Conservation (phyloP, 371 early-diverging fungal species). For the Astathelohania contejeani region DNA sequence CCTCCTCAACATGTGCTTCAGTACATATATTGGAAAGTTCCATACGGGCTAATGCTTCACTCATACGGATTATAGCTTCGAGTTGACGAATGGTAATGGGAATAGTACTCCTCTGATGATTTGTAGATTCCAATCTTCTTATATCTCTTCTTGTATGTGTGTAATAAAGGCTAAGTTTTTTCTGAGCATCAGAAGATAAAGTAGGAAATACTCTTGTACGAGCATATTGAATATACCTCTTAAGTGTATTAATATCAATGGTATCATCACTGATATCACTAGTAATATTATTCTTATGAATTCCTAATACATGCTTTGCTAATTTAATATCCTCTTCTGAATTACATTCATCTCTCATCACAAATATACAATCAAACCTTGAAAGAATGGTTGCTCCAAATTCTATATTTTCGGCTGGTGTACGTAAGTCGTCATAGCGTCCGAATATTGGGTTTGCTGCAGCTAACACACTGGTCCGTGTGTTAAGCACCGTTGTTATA, state of each 20-base stretch:
- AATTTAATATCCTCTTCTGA: slow-evolving; percentile 61
- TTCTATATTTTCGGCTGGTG: slow-evolving; percentile 80
- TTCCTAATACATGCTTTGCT: slow-evolving; percentile 43
- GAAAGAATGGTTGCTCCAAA: slow-evolving; percentile 94
- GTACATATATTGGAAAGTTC: slow-evolving; percentile 69
- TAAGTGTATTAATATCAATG: slow-evolving; percentile 9
- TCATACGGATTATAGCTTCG: slow-evolving; percentile 91
- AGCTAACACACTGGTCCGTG: slow-evolving; percentile 87
- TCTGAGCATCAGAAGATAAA: slow-evolving; percentile 41
- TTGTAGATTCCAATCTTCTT: slow-evolving; percentile 60
- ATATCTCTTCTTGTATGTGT: slow-evolving; percentile 73
- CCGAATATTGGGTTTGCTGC: slow-evolving; percentile 99
- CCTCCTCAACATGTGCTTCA: slow-evolving; percentile 84
- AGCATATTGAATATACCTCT: slow-evolving; percentile 49
- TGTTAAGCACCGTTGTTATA: slow-evolving; percentile 94
- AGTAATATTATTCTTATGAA: slow-evolving; percentile 26
- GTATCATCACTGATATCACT: slow-evolving; percentile 5
- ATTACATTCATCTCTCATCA: slow-evolving; percentile 73
- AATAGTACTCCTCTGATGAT: slow-evolving; percentile 63
- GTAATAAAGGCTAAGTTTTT: slow-evolving; percentile 68
- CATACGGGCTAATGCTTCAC: slow-evolving; percentile 95
- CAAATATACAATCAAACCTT: slow-evolving; percentile 87
- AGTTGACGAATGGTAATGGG: slow-evolving; percentile 97
- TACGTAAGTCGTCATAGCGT: slow-evolving; percentile 90
- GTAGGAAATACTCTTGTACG: slow-evolving; percentile 41